phyloP scores from a whole-genome alignment of 179 eudicot genomes.

The Amaranthus tricolor region DNA sequence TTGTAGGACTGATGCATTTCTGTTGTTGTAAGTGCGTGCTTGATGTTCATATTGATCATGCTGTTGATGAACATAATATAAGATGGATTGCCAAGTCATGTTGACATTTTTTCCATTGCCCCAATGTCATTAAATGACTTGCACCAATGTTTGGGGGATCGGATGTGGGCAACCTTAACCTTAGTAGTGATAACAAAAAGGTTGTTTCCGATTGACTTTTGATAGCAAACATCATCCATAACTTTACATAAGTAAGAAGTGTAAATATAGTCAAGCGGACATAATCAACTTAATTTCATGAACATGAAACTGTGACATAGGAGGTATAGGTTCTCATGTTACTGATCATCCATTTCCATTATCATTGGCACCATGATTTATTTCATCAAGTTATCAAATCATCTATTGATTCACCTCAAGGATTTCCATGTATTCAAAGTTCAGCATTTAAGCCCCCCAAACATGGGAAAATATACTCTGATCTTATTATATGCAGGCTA shows the following conservation, averaged over 20 bases:
- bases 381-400: constrained; percentile 3
- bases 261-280: too few species aligned
- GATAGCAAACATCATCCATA: too few species aligned
- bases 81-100: constrained; percentile 2
- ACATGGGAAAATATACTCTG: constrained; percentile 25
- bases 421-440: not conserved
- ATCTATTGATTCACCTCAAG: constrained; percentile 8
- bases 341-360: constrained; percentile 21
- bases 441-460: constrained; percentile 16
- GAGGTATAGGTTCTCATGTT: constrained; percentile 7
- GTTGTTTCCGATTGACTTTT: too few species aligned
- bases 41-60: constrained; percentile 18
- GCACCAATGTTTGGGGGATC: not conserved
- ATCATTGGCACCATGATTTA: constrained; percentile 12
- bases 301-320: constrained; percentile 16
- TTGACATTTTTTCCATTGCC: not conserved
- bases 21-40: constrained; percentile 25
- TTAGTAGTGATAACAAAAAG: too few species aligned
- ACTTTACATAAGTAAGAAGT: too few species aligned
- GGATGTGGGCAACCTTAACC: not conserved
- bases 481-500: constrained; percentile 31
- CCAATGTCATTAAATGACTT: constrained; percentile 7
- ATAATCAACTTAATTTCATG: constrained; percentile 7
- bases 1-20: constrained; percentile 28
- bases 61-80: constrained; percentile 4